Evolutionary conservation across 352 stramenopile species (phyloP).

Genomic region (Pythium sukuiense): DNA sequence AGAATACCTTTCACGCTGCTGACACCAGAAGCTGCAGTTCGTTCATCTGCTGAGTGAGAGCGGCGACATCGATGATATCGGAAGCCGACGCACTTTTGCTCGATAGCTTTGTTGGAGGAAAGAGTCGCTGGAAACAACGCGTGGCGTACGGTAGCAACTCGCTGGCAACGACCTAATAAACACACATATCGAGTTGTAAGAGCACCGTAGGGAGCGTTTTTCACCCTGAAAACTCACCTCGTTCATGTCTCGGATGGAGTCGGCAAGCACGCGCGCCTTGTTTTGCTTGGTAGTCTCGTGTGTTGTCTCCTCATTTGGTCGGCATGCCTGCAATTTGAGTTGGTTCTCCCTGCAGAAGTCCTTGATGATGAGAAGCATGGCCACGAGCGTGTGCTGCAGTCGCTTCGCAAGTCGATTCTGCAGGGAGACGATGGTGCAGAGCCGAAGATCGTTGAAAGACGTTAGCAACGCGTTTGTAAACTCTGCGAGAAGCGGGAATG

Average conservation of each 20-base stretch:
- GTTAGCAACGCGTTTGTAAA: constrained; percentile 81
- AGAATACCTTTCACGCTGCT: background rate
- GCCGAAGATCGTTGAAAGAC: constrained; percentile 84
- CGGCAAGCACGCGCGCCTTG: constrained; percentile 33
- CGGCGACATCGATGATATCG: constrained; percentile 19
- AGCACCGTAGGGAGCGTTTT: background rate
- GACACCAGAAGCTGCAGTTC: constrained; percentile 20
- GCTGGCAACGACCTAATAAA: constrained; percentile 43
- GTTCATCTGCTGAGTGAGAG: constrained; percentile 50
- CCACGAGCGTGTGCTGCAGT: constrained; percentile 51
- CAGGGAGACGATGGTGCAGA: constrained; percentile 70
- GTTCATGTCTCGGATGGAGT: constrained; percentile 55
- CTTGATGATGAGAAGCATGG: constrained; percentile 49
- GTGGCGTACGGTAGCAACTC: constrained; percentile 69
- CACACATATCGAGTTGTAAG: background rate
- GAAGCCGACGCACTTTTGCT: constrained; percentile 21
- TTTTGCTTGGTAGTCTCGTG: constrained; percentile 21
- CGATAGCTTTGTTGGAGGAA: constrained; percentile 21
- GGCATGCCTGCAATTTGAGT: constrained; percentile 29
- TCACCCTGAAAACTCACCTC: constrained; percentile 32
- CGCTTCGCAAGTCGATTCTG: constrained; percentile 54
- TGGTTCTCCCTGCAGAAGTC: constrained; percentile 62
- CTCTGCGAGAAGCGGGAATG: constrained; percentile 82
- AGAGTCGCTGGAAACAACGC: constrained; percentile 75
- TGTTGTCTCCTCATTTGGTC: background rate